phyloP scores from a whole-genome alignment of 1,284 basidiomycete species.

The Sanghuangporus baumii region DNA sequence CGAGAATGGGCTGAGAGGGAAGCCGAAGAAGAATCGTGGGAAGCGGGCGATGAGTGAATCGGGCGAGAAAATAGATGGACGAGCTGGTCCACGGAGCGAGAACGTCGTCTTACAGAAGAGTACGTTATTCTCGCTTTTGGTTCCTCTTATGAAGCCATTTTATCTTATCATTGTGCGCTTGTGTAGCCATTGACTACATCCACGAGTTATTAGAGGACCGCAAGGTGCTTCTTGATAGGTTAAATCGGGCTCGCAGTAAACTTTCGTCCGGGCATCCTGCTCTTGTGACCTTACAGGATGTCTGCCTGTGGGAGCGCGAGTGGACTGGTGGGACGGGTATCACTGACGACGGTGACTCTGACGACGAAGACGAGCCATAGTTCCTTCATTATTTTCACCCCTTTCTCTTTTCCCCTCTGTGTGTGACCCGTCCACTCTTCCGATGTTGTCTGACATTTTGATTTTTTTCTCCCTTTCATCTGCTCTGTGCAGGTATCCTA shows the following conservation, averaged over 20 bases:
- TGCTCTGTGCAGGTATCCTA: no score
- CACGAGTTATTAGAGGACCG: constrained; percentile 56
- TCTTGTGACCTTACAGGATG: constrained; percentile 30
- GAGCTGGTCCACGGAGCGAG: constrained; percentile 81
- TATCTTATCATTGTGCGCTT: constrained; percentile 5
- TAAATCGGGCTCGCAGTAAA: constrained; percentile 50
- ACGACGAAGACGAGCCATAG: constrained; percentile 17
- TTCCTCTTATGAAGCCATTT: constrained; percentile 8
- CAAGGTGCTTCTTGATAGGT: constrained; percentile 46
- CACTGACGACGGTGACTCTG: constrained; percentile 34
- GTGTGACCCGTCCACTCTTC: neutral
- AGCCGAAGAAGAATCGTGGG: constrained; percentile 28
- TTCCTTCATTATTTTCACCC: neutral
- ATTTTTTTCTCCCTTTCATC: neutral
- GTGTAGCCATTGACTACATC: constrained; percentile 78
- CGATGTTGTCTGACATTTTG: neutral
- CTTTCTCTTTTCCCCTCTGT: neutral
- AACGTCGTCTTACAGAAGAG: constrained; percentile 81
- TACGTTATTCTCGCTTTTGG: constrained; percentile 35
- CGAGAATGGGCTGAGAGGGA: constrained; percentile 26
- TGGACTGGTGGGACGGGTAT: constrained; percentile 67
- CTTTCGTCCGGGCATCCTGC: constrained; percentile 55
- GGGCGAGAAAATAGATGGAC: constrained; percentile 64
- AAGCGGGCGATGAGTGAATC: constrained; percentile 34
- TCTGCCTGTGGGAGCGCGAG: constrained; percentile 63